Percentiles rank a stretch among this genome's conserved stretches.
phyloP scores from a whole-genome alignment of 345 rosid species.

The Isatis tinctoria region DNA sequence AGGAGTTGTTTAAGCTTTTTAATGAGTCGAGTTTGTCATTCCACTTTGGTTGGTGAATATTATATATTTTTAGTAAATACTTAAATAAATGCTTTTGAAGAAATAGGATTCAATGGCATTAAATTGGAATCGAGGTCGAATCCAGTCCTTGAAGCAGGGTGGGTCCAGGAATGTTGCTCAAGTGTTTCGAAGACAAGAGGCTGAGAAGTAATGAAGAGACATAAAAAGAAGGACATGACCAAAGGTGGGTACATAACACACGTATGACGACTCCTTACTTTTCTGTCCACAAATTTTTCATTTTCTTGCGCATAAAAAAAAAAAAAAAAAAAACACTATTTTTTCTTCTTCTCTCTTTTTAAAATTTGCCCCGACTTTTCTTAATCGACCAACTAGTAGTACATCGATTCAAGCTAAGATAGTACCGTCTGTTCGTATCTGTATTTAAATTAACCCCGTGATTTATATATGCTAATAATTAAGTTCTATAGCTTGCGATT shows the following conservation, averaged over 20 bases:
- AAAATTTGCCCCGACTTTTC: background rate
- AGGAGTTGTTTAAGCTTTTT: too few species aligned
- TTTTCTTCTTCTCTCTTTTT: background rate
- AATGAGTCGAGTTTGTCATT: background rate
- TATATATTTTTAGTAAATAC: background rate
- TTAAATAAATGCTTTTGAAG: background rate
- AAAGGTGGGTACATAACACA: slow-evolving; percentile 30
- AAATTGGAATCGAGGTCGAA: slow-evolving; percentile 10
- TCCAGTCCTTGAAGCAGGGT: slow-evolving; percentile 13
- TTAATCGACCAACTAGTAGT: background rate
- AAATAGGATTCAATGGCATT: background rate
- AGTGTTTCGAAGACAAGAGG: slow-evolving; percentile 25
- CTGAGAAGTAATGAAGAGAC: slow-evolving; percentile 16
- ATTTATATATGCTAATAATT: background rate
- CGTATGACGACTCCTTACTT: slow-evolving; percentile 24
- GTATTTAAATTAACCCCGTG: too few species aligned
- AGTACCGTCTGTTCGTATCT: too few species aligned
- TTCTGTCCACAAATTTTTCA: slow-evolving; percentile 18
- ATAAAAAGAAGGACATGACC: slow-evolving; percentile 17
- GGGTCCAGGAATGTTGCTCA: slow-evolving; percentile 25
- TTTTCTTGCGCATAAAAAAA: background rate
- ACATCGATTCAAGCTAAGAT: background rate
- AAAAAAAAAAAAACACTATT: too few species aligned
- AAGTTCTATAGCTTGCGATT: background rate
- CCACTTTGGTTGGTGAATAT: background rate